These are phyloP conservation scores for Thelephora aurantiotincta DNA, from an alignment of 768 basidiomycete species.

Conservation along the genomic window DNA sequence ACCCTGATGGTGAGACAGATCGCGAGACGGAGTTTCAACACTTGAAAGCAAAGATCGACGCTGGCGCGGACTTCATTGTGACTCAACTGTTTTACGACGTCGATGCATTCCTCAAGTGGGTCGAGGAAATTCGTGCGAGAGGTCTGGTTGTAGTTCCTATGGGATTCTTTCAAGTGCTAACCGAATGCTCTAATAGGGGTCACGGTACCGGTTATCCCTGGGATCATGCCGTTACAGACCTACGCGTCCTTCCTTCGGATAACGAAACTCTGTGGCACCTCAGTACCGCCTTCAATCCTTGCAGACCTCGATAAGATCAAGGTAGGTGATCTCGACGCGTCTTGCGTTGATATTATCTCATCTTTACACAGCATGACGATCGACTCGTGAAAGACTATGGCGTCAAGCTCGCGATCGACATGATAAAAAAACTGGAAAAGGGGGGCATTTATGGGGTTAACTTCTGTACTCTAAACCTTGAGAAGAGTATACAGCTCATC, in stretches of 20 bases:
- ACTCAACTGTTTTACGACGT: constrained; percentile 97
- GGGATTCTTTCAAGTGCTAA: neutral
- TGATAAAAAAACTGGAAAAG: constrained; percentile 46
- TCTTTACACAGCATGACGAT: constrained; percentile 65
- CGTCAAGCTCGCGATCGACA: constrained; percentile 70
- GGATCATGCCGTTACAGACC: constrained; percentile 96
- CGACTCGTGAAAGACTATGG: constrained; percentile 91
- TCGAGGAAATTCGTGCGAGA: constrained; percentile 48
- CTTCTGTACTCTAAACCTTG: constrained; percentile 93
- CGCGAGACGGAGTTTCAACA: constrained; percentile 53
- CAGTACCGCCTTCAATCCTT: constrained; percentile 56
- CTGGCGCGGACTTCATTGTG: constrained; percentile 90
- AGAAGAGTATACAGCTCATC: constrained; percentile 84
- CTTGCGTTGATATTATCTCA: neutral
- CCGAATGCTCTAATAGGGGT: constrained; percentile 47
- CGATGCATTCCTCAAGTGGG: constrained; percentile 76
- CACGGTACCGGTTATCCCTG: constrained; percentile 80
- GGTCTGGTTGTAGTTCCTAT: constrained; percentile 28
- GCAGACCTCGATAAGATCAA: constrained; percentile 59
- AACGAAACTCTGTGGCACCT: constrained; percentile 76
- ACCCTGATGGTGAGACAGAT: constrained; percentile 43
- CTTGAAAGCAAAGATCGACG: constrained; percentile 80
- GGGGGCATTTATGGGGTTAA: constrained; percentile 66
- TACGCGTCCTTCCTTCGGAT: constrained; percentile 87
- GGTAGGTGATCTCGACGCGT: constrained; percentile 27